A percentile compares a stretch with the other conserved stretches of the same genome.
Conservation (phyloP, 352 stramenopile genomes). For the Phytophthora citrophthora region DNA sequence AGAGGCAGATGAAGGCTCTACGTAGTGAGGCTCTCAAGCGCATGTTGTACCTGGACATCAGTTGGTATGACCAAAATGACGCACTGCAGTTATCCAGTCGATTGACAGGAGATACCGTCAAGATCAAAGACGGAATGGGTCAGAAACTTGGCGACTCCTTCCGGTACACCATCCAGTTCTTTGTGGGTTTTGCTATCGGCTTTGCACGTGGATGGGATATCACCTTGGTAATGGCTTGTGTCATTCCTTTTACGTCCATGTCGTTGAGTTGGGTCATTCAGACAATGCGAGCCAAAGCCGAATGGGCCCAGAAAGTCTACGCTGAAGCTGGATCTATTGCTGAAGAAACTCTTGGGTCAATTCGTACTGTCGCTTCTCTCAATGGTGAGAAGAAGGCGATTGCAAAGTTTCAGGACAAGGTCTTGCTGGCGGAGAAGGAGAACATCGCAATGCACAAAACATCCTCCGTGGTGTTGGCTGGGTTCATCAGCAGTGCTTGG, state of each 20-base stretch:
- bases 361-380: constrained; percentile 49
- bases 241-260: constrained; percentile 39
- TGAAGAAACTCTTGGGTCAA: constrained; percentile 48
- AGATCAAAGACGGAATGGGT: constrained; percentile 57
- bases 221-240: constrained; percentile 43
- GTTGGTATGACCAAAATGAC: constrained; percentile 53
- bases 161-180: constrained; percentile 39
- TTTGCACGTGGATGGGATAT: constrained; percentile 50
- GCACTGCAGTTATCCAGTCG: constrained; percentile 42
- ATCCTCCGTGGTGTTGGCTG: constrained; percentile 35
- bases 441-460: constrained; percentile 50
- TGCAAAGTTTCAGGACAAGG: constrained; percentile 40
- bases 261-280: constrained; percentile 45
- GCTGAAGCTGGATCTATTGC: constrained; percentile 53
- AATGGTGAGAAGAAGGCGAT: constrained; percentile 50
- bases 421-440: constrained; percentile 35
- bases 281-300: constrained; percentile 22
- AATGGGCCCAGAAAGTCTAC: constrained; percentile 44
- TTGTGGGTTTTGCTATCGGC: constrained; percentile 43
- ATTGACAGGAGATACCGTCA: constrained; percentile 42
- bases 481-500: constrained; percentile 52
- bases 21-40: constrained; percentile 40
- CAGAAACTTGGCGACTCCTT: constrained; percentile 47
- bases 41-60: constrained; percentile 53
- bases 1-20: constrained; percentile 52